Evolutionary conservation across 805 yeast genomes (phyloP).

Genomic region (Kluyveromyces aestuarii): DNA sequence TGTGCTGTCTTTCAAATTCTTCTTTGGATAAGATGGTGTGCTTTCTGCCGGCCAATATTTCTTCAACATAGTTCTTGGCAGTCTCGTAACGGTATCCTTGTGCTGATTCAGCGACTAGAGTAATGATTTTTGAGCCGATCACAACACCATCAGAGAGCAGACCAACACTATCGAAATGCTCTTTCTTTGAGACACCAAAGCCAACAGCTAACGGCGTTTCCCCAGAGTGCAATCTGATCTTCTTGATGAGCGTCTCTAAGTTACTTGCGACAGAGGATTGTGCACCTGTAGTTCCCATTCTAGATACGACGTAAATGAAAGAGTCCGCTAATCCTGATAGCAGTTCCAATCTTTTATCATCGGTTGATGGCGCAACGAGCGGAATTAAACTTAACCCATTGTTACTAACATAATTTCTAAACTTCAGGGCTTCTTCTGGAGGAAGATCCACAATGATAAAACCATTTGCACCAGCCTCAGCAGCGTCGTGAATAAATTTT

Average conservation of each 20-base stretch:
- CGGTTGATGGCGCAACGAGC: conserved; percentile 92
- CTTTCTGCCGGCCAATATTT: conserved; percentile 55
- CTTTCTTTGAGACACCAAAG: conserved; percentile 91
- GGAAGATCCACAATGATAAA: conserved; percentile 93
- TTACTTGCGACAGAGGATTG: conserved; percentile 49
- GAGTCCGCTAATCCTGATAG: conserved; percentile 87
- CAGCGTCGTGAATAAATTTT: conserved; percentile 67
- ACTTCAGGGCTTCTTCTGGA: conserved; percentile 91
- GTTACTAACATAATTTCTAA: conserved; percentile 61
- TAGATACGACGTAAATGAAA: conserved; percentile 89
- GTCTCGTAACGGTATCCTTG: conserved; percentile 49
- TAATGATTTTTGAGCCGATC: conserved; percentile 81
- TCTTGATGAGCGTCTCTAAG: conserved; percentile 56
- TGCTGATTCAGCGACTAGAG: conserved; percentile 55
- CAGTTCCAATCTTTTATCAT: conserved; percentile 74
- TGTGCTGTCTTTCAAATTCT: conserved; percentile 31
- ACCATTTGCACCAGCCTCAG: conserved; percentile 88
- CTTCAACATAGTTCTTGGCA: conserved; percentile 59
- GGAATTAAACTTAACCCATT: conserved; percentile 82
- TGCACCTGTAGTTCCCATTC: conserved; percentile 98
- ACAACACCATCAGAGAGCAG: conserved; percentile 88
- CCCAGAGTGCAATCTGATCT: conserved; percentile 69
- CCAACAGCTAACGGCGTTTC: conserved; percentile 90
- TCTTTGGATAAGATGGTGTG: conserved; percentile 23
- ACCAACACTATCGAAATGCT: conserved; percentile 77